phyloP scores from a whole-genome alignment of 495 filamentous ascomycete species.

The Parachaetomium inaequale region DNA sequence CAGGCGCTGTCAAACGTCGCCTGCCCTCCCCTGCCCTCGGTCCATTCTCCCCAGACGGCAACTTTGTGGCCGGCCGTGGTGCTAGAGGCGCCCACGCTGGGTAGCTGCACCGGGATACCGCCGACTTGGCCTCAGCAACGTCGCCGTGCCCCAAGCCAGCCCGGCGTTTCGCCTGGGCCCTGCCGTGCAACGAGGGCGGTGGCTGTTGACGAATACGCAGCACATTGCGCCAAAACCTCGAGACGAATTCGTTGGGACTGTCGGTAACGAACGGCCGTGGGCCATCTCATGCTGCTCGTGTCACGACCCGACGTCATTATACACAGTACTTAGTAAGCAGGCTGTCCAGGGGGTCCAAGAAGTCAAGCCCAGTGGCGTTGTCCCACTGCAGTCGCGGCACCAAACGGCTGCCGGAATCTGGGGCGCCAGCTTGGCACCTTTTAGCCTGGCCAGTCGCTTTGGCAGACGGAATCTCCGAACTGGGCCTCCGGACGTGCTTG shows the following conservation, averaged over 20 bases:
- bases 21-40: constrained; percentile 6
- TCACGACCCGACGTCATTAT: not conserved
- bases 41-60: constrained; percentile 18
- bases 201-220: not conserved
- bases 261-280: no score
- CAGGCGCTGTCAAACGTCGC: not conserved
- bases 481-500: not conserved
- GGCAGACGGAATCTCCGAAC: constrained; percentile 21
- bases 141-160: no score
- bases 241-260: no score
- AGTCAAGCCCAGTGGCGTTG: not conserved
- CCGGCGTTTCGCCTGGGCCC: no score
- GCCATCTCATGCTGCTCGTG: not conserved
- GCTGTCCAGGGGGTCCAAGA: not conserved
- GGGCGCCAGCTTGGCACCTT: constrained; percentile 16
- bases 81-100: constrained; percentile 12
- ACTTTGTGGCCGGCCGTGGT: constrained; percentile 13
- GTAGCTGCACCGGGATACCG: constrained; percentile 29
- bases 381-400: not conserved
- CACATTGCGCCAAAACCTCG: no score
- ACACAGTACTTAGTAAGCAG: not conserved
- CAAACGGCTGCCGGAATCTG: constrained; percentile 8
- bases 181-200: not conserved
- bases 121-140: constrained; percentile 34
- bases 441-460: constrained; percentile 9